Conservation (phyloP, 2,329 filamentous ascomycete species). For the Epichloe coenophiala region DNA sequence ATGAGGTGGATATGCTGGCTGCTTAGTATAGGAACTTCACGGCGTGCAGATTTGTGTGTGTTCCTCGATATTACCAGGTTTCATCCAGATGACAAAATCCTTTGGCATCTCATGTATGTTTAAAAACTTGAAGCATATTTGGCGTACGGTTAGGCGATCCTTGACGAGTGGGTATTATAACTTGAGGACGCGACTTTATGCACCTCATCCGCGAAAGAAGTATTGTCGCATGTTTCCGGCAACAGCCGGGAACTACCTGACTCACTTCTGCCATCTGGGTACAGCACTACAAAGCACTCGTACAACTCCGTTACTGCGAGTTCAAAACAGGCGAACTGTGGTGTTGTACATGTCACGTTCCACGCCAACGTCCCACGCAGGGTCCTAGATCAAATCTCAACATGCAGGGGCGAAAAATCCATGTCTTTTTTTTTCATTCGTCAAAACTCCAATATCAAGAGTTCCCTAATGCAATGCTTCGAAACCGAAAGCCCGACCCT, state of each 20-base stretch:
- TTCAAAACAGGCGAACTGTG: not conserved
- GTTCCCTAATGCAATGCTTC: conserved; percentile 28
- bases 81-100: not conserved
- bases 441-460: conserved; percentile 25
- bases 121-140: conserved; percentile 1
- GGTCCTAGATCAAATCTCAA: not conserved
- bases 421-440: conserved; percentile 21
- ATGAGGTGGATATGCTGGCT: conserved; percentile 39
- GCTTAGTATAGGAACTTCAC: conserved; percentile 11
- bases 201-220: not conserved
- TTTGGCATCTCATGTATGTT: not conserved
- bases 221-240: not conserved
- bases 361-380: not conserved
- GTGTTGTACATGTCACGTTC: not conserved
- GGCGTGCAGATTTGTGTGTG: not conserved
- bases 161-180: not conserved
- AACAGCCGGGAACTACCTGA: not conserved
- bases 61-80: conserved; percentile 1
- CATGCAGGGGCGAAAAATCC: conserved; percentile 20
- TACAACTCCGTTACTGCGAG: not conserved
- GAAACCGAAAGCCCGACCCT: conserved; percentile 22
- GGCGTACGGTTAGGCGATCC: not conserved
- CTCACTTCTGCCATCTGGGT: not conserved
- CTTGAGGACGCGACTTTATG: not conserved
- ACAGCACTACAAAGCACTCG: no score